Evolutionary conservation across 2,329 filamentous ascomycete species (phyloP), one percentile per base, ranked within the genome.

Genomic region (Fulvia fulva): DNA sequence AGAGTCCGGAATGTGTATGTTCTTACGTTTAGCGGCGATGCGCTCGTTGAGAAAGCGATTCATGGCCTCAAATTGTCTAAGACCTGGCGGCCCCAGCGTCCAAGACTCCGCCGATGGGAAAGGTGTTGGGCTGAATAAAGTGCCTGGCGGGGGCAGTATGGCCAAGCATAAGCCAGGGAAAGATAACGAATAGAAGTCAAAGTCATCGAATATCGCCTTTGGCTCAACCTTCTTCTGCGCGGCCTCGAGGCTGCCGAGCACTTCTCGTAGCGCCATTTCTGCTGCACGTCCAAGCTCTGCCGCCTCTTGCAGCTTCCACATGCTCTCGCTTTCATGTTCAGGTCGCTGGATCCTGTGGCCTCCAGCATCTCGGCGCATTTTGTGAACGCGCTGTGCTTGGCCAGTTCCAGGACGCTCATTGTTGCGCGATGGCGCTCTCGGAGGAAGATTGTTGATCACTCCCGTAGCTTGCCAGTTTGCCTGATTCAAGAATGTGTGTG

Each of bases 101-200:
- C 93, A 96, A 0, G 90, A 94, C 2, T 87, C 84, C 21, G 84
- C 80, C 0, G 88, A 90, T 1, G 91, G 80, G 68, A 95, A 88
- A 28, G 91, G 90, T 6, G 87, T 90, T 0, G 87, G 84, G 9
- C 90, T 88, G 76, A 92, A 93, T 6, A 97, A 80, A 0, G 90
- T 94, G 3, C 90, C 87, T 2, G 92, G 91, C 9, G 89, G 81
- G 34, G 88, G 85, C 1, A 97, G 84, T 64, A 93, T 87, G 63
- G 88, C 89, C 11, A 97, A 83, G 34, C 88, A 91, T 43, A 97
- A 81, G 6, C 89, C 87, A 6, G 92, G 91, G 68, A 96, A 97
- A 59, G 91, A 91, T 71, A 96, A 85, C 5, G 88, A 81, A 60
- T 92, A 84, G 32, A 93, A 88, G 65, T 97, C 90, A 75, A 96